Conservation (phyloP, 139 green algal genomes). For the Limnomonas spitsbergensis region DNA sequence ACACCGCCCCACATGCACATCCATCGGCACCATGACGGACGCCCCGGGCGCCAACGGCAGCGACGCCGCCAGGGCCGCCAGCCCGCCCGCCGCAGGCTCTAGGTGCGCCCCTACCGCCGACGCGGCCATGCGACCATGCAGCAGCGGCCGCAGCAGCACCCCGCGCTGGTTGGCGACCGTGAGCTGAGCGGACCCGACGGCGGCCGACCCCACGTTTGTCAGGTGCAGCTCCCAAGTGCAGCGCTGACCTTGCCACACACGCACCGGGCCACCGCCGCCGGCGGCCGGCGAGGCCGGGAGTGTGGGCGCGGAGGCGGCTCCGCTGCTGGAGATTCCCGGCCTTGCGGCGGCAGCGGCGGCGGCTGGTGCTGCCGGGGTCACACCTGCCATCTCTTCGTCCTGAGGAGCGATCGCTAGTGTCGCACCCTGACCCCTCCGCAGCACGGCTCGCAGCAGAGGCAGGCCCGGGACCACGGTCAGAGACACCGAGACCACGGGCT, state of each 20-base stretch:
- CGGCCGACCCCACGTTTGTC: conserved; percentile 26
- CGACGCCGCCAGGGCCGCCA: neutral
- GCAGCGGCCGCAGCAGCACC: conserved; percentile 29
- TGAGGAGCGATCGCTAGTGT: neutral
- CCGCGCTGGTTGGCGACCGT: conserved; percentile 29
- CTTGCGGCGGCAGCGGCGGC: too few relatives aligned
- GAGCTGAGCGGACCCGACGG: conserved; percentile 9
- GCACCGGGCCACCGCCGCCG: conserved; percentile 18
- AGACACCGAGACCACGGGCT: neutral
- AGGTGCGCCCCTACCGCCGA: conserved; percentile 22
- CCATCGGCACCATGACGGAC: conserved; percentile 1
- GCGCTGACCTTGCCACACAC: conserved; percentile 15
- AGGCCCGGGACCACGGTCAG: neutral
- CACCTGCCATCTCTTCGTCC: neutral
- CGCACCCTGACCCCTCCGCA: neutral
- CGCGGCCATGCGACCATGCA: conserved; percentile 6
- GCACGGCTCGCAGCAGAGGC: neutral
- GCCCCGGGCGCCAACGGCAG: conserved; percentile 28
- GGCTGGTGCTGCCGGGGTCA: neutral
- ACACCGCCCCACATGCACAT: conserved; percentile 12
- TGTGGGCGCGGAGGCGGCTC: neutral
- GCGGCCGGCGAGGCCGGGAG: neutral
- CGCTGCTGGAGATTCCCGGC: neutral
- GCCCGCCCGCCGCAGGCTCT: neutral
- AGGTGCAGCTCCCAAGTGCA: conserved; percentile 34